Percentiles rank a stretch among this genome's conserved stretches.
These are phyloP conservation scores for Wilhelminamyces savonicus DNA, from an alignment of 805 yeast genomes.

Conservation along the genomic window DNA sequence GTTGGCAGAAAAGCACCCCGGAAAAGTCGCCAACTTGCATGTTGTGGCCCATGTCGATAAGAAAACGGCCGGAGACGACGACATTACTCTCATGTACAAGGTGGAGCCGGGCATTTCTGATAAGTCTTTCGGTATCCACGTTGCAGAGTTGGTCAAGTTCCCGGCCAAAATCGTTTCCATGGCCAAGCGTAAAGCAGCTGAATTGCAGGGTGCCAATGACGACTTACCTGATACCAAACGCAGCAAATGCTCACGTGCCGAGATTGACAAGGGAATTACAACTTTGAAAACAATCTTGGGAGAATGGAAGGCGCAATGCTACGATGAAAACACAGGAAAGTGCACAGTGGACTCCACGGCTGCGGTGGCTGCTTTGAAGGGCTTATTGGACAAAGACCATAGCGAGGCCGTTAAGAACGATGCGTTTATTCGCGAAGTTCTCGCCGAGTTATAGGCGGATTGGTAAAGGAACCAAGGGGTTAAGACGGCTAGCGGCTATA, in stretches of 20 bases:
- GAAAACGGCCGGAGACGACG: conserved; percentile 39
- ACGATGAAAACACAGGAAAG: conserved; percentile 13
- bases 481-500: background rate
- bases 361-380: conserved; percentile 33
- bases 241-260: conserved; percentile 45
- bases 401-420: conserved; percentile 16
- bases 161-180: conserved; percentile 84
- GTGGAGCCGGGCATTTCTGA: conserved; percentile 97
- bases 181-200: conserved; percentile 93
- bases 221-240: conserved; percentile 42
- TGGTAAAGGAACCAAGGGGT: conserved; percentile 1
- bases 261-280: conserved; percentile 50
- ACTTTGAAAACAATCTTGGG: conserved; percentile 42
- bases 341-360: conserved; percentile 27
- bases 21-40: conserved; percentile 72
- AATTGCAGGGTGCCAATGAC: conserved; percentile 51
- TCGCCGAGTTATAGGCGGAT: conserved; percentile 31
- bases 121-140: conserved; percentile 96
- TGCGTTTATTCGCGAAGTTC: conserved; percentile 41
- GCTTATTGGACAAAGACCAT: conserved; percentile 22
- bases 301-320: conserved; percentile 47
- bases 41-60: conserved; percentile 85
- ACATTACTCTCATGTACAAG: conserved; percentile 81
- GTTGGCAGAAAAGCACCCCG: conserved; percentile 51
- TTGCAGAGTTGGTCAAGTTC: conserved; percentile 91